Evolutionary conservation across 2,329 filamentous ascomycete species (phyloP).

Genomic region (Drechslera avenae): DNA sequence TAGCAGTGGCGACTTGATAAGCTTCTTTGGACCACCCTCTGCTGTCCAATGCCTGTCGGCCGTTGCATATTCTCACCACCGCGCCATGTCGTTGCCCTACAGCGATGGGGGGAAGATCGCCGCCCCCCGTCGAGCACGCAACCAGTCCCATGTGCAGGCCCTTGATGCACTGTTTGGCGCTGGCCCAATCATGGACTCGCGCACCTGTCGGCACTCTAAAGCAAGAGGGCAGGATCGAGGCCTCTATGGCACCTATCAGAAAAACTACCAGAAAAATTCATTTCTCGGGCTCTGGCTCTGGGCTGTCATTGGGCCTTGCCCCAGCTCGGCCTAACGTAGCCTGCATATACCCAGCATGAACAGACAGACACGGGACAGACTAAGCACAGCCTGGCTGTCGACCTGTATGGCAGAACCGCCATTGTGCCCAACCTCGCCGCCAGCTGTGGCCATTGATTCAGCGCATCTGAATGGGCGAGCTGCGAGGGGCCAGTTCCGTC

Average conservation of each 20-base stretch:
- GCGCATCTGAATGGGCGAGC: slow-evolving; percentile 6
- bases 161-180: slow-evolving; percentile 18
- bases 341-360: slow-evolving; percentile 47
- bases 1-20: slow-evolving; percentile 36
- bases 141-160: slow-evolving; percentile 26
- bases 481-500: slow-evolving; percentile 10
- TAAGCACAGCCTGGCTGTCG: slow-evolving; percentile 23
- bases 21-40: slow-evolving; percentile 32
- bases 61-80: slow-evolving; percentile 8
- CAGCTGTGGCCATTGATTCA: slow-evolving; percentile 16
- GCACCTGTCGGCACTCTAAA: slow-evolving; percentile 28
- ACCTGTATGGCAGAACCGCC: slow-evolving; percentile 17
- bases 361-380: slow-evolving; percentile 48
- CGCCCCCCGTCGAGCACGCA: slow-evolving; percentile 28
- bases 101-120: slow-evolving; percentile 15
- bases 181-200: slow-evolving; percentile 25
- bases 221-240: slow-evolving; percentile 15
- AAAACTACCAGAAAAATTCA: slow-evolving; percentile 39
- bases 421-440: slow-evolving; percentile 12
- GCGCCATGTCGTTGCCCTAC: slow-evolving; percentile 11
- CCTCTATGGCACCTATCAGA: background rate
- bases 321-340: slow-evolving; percentile 26
- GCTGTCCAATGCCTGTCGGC: slow-evolving; percentile 23
- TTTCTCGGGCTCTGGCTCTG: slow-evolving; percentile 22
- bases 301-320: slow-evolving; percentile 30